phyloP scores from a whole-genome alignment of 768 basidiomycete species.

The Tricholoma furcatifolium region DNA sequence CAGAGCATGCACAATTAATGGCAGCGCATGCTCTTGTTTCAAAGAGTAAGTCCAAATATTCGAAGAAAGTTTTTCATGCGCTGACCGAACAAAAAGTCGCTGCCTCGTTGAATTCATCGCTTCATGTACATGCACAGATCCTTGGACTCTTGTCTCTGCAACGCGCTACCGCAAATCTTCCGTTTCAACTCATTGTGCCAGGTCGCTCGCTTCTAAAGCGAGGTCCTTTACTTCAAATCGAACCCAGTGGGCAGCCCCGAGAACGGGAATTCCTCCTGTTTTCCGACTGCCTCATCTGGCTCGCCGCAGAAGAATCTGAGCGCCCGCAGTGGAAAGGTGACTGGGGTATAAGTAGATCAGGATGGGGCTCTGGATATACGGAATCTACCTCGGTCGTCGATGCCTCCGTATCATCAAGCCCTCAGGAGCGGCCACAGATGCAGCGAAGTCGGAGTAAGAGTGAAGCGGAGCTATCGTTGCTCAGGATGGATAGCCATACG shows the following conservation, averaged over 20 bases:
- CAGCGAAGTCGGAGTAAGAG: constrained; percentile 55
- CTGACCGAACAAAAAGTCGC: constrained; percentile 53
- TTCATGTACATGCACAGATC: constrained; percentile 76
- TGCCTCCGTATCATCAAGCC: constrained; percentile 9
- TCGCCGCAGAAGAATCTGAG: constrained; percentile 51
- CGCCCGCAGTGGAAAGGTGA: constrained; percentile 30
- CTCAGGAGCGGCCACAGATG: constrained; percentile 29
- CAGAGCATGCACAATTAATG: constrained; percentile 63
- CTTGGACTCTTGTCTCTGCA: constrained; percentile 78
- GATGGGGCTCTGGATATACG: constrained; percentile 16
- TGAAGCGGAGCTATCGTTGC: constrained; percentile 50
- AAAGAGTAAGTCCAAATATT: constrained; percentile 53
- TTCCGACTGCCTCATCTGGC: constrained; percentile 80
- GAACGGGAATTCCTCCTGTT: constrained; percentile 79
- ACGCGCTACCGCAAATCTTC: constrained; percentile 70
- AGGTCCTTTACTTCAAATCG: constrained; percentile 57
- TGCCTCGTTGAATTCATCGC: constrained; percentile 70
- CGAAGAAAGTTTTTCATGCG: background rate
- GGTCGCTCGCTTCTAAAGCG: constrained; percentile 79
- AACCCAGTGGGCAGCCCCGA: constrained; percentile 46
- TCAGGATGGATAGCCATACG: constrained; percentile 4
- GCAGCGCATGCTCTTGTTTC: constrained; percentile 65
- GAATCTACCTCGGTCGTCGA: constrained; percentile 15
- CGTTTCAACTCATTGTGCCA: constrained; percentile 75
- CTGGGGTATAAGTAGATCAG: constrained; percentile 29